Base-by-base conservation (phyloP, 2,329 filamentous ascomycete species). In the Daldinia eschscholtzii region DNA sequence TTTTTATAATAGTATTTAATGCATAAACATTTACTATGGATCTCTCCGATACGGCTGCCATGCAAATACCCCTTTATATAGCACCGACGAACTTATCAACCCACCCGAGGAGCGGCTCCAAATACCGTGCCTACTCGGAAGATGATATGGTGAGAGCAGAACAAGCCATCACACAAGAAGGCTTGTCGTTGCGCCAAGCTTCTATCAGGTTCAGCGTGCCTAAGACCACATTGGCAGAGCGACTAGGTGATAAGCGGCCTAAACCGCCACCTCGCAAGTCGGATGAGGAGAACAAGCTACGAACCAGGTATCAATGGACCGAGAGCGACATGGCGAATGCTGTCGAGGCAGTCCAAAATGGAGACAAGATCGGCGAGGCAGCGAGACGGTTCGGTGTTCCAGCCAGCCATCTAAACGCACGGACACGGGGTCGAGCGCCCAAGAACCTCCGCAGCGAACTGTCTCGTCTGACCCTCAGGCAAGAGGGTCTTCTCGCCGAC, bases 401-500 rank as follows among this genome's bases (percentile, higher is more conserved):
- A 28, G 56, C 71, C 15, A 75, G 73, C 53, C 67, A 65, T 13
- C 72, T 77, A 13, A 74, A 74, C 35, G 71, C 75, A n/a, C 64
- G 70, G n/a, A 61, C 60, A 1, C 66, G 68, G 2, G 73, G 73
- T 3, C 61, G 72, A 3, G 61, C 68, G 23, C 73, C 72, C 0
- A 65, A 61, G 18, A 57, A 69, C 37, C 67, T 76, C 26, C 73
- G 73, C 60, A 65, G 65, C 52, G 70, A 75, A 26, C 53, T 71
- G 33, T 70, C 70, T 13, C 67, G 70, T 12, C 53, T 76, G 42
- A 71, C 74, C 4, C 67, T 73, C 5, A 60, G 71, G 13, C 72
- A 76, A 61, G 75, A 77, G 62, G 70, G 59, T 26, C 55, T 76
- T 26, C 58, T 77, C 9, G 75, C 74, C 1, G 72, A 76, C 33